Evolutionary conservation across 2,329 filamentous ascomycete genomes (phyloP).

Genomic region (Stachybotrys chlorohalonatus): DNA sequence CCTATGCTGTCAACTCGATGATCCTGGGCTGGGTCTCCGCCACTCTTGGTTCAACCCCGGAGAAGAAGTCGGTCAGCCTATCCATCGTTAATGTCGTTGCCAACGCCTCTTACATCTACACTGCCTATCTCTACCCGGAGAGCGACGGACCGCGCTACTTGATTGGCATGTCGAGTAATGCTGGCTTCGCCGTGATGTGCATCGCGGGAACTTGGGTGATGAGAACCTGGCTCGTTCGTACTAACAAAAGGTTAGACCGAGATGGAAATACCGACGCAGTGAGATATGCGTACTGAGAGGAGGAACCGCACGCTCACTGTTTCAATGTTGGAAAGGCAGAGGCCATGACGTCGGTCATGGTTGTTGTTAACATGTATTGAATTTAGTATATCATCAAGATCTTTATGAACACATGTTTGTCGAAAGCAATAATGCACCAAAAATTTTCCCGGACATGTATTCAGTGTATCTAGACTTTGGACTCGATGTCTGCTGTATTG

Average conservation of each 20-base stretch:
- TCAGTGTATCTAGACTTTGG: no score
- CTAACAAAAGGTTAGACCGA: constrained; percentile 15
- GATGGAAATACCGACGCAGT: constrained; percentile 4
- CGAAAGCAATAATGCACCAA: no score
- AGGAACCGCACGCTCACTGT: no score
- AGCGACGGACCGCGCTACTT: constrained; percentile 30
- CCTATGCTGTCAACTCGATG: constrained; percentile 30
- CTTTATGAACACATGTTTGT: no score
- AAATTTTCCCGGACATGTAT: no score
- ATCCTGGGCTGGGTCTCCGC: constrained; percentile 32
- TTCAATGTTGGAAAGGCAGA: no score
- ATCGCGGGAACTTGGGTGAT: constrained; percentile 15
- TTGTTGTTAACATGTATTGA: not conserved
- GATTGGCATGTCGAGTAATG: constrained; percentile 25
- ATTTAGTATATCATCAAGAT: not conserved
- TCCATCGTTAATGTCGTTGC: constrained; percentile 33
- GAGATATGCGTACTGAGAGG: constrained; percentile 11
- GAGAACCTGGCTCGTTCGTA: constrained; percentile 12
- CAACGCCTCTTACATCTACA: constrained; percentile 35
- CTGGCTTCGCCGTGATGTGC: constrained; percentile 14
- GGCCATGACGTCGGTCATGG: no score
- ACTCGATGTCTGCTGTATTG: no score
- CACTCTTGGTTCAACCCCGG: constrained; percentile 30
- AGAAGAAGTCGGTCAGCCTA: constrained; percentile 33
- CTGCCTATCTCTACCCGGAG: constrained; percentile 32